Percentiles rank a stretch among this genome's conserved stretches.
These are phyloP conservation scores for Beverwykella pulmonaria DNA, from an alignment of 495 filamentous ascomycete species.

Conservation along the genomic window DNA sequence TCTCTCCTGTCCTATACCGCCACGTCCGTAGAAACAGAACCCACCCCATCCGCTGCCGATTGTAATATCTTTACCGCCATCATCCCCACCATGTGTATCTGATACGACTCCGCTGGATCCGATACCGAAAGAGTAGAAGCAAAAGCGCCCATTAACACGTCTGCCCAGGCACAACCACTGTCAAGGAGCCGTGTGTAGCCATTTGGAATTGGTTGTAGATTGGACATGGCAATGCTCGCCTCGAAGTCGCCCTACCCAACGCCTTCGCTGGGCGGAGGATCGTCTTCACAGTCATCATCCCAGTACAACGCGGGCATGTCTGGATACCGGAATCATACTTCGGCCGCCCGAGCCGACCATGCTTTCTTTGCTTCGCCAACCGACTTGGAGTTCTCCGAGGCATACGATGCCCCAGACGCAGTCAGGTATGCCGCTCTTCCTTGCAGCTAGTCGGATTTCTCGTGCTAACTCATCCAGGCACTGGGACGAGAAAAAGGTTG, in stretches of 20 bases:
- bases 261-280: conserved; percentile 56
- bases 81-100: conserved; percentile 20
- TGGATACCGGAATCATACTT: conserved; percentile 59
- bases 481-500: conserved; percentile 92
- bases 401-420: conserved; percentile 59
- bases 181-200: neutral
- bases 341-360: conserved; percentile 57
- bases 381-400: conserved; percentile 92
- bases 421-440: conserved; percentile 56
- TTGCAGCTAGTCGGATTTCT: neutral
- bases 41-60: neutral
- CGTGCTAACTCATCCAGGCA: conserved; percentile 48
- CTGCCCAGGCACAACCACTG: neutral
- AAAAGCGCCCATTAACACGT: neutral
- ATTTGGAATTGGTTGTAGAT: neutral
- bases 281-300: conserved; percentile 57
- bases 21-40: neutral
- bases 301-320: conserved; percentile 54
- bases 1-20: neutral
- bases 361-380: conserved; percentile 82
- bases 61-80: neutral
- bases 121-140: neutral
- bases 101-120: conserved; percentile 3
- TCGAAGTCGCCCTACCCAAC: conserved; percentile 77
- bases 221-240: conserved; percentile 78